Conservation (phyloP, 495 filamentous ascomycete species). For the Penicillium fimorum region DNA sequence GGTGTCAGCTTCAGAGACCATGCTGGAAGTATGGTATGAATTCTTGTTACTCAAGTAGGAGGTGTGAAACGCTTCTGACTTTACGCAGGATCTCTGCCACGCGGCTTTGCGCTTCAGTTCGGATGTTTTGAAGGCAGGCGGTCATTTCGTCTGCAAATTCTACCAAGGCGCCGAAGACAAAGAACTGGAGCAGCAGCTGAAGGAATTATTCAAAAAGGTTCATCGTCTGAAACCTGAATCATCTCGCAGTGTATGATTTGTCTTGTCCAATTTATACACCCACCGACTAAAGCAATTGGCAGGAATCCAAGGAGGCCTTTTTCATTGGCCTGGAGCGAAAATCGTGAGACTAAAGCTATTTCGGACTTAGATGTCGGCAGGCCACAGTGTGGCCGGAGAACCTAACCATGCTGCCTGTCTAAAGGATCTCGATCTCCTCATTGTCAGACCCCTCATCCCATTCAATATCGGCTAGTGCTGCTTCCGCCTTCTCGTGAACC, state of each 20-base stretch:
- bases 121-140: conserved; percentile 76
- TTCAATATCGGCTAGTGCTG: conserved; percentile 57
- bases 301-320: conserved; percentile 91
- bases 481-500: conserved; percentile 76
- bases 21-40: conserved; percentile 87
- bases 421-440: conserved; percentile 39
- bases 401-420: conserved; percentile 6
- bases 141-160: conserved; percentile 96
- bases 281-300: conserved; percentile 11
- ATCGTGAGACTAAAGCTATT: conserved; percentile 12
- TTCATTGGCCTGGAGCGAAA: conserved; percentile 72
- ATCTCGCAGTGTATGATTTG: conserved; percentile 69
- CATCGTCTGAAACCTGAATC: conserved; percentile 85
- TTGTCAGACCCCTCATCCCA: conserved; percentile 59
- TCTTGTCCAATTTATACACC: neutral
- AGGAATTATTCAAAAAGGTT: conserved; percentile 72
- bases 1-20: conserved; percentile 85
- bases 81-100: conserved; percentile 74
- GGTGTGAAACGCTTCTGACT: conserved; percentile 60
- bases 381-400: neutral
- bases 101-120: conserved; percentile 80
- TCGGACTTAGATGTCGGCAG: neutral
- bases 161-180: conserved; percentile 89
- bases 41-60: conserved; percentile 1
- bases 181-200: conserved; percentile 67